Base-by-base conservation (phyloP, 2,329 filamentous ascomycete genomes). In the Neopestalotiopsis sp. region DNA sequence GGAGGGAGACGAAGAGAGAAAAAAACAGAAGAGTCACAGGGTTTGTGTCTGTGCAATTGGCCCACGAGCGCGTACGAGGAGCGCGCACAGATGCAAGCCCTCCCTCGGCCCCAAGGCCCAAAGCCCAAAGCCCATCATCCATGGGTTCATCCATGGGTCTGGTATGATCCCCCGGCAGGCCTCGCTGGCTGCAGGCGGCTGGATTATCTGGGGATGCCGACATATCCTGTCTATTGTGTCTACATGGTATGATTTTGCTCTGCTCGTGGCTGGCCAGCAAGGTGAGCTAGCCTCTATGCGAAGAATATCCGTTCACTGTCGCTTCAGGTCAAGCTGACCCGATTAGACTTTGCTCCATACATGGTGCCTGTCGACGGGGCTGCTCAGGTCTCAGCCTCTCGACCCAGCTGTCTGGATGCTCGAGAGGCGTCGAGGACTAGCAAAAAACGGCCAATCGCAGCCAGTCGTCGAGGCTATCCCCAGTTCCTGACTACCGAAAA, bases 401-500 rank as follows among this genome's bases (percentile, higher is more conserved):
- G 20, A 24, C 57, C 57, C 57, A 34, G 57, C 30, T 30, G 10
- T 34, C 57, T n/a, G 57, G 57, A 4, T 14, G 20, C 57, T 9
- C 14, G 17, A 34, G 57, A 59, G 57, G 57, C 57, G 57, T 38
- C 30, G 24, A 14, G 10, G 30, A 30, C 57, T 59, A 59, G 57
- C 24, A 59, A 14, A 28, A 2, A 59, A 34, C 20, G 5, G 57
- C 57, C 24, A 24, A 14, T 30, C 14, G 57, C 30, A 59, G 57
- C 30, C 24, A 59, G 57, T 17, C 57, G 17, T 24, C 24, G 30
- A 34, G 12, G 30, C 57, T 34, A 59, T 59, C 13, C 57, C 30
- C 57, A 59, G 57, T 59, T 59, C 57, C 57, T 59, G 57, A 59
- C 57, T 59, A 59, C 30, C 57, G 24, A 14, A 14, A 32, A n/a